A percentile compares a stretch with the other conserved stretches of the same genome.
Evolutionary conservation across 495 filamentous ascomycete species (phyloP).

Genomic region (Aspergillus campestris): DNA sequence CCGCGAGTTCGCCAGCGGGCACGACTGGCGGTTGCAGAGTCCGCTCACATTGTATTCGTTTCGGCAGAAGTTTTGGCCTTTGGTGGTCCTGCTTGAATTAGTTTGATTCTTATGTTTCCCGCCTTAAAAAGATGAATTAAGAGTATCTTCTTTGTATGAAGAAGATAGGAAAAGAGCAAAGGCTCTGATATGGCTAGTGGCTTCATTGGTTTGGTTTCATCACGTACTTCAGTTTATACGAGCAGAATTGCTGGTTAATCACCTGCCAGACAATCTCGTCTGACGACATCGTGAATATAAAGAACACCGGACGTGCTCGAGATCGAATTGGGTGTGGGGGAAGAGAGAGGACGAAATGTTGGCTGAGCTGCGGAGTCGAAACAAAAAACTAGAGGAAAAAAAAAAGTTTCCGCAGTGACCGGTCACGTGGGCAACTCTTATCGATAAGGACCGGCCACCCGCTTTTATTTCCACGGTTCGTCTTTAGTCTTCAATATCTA

Average conservation of each 20-base stretch:
- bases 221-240: constrained; percentile 87
- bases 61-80: constrained; percentile 88
- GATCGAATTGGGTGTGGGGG: neutral
- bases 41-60: constrained; percentile 95
- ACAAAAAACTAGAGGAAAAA: constrained; percentile 15
- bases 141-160: constrained; percentile 1
- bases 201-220: neutral
- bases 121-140: constrained; percentile 8
- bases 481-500: neutral
- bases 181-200: no score
- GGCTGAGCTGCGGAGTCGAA: no score
- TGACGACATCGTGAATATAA: constrained; percentile 51
- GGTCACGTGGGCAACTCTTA: constrained; percentile 22
- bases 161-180: no score
- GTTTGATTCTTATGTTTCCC: neutral
- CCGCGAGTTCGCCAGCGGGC: constrained; percentile 88
- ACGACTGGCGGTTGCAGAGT: constrained; percentile 89
- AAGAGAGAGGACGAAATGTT: neutral
- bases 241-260: constrained; percentile 93
- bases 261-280: constrained; percentile 98
- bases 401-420: constrained; percentile 24
- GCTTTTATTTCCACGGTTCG: no score
- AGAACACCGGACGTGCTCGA: constrained; percentile 12
- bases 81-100: constrained; percentile 57
- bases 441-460: neutral